Conservation (phyloP, 2,329 filamentous ascomycete species). For the Talaromyces albobiverticillius region DNA sequence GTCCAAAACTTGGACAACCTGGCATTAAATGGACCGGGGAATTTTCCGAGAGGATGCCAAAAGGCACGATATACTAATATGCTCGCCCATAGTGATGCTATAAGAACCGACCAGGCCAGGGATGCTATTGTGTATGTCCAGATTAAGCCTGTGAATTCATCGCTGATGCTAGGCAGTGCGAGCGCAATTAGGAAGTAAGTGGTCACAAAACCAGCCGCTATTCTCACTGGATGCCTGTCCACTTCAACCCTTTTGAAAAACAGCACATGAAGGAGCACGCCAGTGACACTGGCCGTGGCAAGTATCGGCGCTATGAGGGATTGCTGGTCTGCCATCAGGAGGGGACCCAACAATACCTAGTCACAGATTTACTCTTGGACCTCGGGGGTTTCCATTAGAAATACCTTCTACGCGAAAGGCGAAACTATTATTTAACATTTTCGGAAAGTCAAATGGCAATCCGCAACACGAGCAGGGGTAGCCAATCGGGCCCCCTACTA, state of each 20-base stretch:
- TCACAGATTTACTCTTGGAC: no score
- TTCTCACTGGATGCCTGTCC: background rate
- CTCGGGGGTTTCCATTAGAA: no score
- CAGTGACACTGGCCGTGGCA: background rate
- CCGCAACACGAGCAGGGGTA: background rate
- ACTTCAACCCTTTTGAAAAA: slow-evolving; percentile 1
- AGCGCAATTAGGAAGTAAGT: background rate
- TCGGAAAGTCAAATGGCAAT: background rate
- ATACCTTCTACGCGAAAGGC: no score
- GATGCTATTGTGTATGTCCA: background rate
- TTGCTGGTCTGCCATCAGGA: background rate
- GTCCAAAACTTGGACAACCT: slow-evolving; percentile 17
- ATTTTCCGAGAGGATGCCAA: slow-evolving; percentile 23
- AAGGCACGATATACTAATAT: slow-evolving; percentile 25
- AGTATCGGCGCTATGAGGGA: background rate
- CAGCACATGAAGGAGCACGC: background rate
- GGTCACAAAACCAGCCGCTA: background rate
- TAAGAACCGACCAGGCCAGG: background rate
- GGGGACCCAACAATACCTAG: background rate
- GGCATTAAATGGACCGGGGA: slow-evolving; percentile 25
- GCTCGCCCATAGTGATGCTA: slow-evolving; percentile 13
- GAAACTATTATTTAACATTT: no score
- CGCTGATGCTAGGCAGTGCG: background rate
- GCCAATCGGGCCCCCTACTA: no score
- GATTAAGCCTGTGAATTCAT: background rate